phyloP scores from a whole-genome alignment of 148 eudicot species.

The Vaccinium vitisidaea region DNA sequence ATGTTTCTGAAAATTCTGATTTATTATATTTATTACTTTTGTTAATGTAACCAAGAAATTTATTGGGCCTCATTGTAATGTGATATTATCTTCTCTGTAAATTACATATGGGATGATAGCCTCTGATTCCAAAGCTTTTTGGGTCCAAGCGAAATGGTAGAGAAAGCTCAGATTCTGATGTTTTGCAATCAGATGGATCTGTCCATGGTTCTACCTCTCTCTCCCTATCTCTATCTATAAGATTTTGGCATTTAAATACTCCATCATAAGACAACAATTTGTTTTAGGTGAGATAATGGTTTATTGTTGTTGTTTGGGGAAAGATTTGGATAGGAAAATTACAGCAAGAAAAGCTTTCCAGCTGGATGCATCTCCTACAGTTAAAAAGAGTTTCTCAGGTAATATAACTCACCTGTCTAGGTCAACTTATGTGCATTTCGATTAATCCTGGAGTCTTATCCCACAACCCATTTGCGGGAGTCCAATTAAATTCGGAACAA shows the following conservation, averaged over 20 bases:
- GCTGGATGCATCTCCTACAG: conserved; percentile 31
- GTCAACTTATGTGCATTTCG: too few relatives aligned
- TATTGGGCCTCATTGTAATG: neutral
- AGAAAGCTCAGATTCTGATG: conserved; percentile 42
- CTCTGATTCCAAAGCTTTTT: conserved; percentile 63
- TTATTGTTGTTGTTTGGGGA: conserved; percentile 5
- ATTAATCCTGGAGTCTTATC: too few relatives aligned
- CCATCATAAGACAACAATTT: neutral
- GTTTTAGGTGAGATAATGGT: neutral
- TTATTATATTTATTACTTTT: neutral
- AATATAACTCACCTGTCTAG: neutral
- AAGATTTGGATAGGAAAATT: conserved; percentile 45
- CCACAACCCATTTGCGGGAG: too few relatives aligned
- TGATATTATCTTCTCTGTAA: neutral
- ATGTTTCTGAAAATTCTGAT: neutral
- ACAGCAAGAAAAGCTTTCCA: conserved; percentile 36
- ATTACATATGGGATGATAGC: conserved; percentile 21
- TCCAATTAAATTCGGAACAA: too few relatives aligned
- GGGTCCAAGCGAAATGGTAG: conserved; percentile 43
- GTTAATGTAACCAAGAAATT: neutral
- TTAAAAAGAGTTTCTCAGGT: conserved; percentile 56
- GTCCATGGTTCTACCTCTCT: conserved; percentile 13
- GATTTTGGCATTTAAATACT: too few relatives aligned
- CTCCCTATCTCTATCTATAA: neutral
- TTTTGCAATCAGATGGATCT: conserved; percentile 38